Evolutionary conservation across 345 rosid species (phyloP), one percentile per base, ranked within the genome.

Genomic region (Noccaea bulbosa): DNA sequence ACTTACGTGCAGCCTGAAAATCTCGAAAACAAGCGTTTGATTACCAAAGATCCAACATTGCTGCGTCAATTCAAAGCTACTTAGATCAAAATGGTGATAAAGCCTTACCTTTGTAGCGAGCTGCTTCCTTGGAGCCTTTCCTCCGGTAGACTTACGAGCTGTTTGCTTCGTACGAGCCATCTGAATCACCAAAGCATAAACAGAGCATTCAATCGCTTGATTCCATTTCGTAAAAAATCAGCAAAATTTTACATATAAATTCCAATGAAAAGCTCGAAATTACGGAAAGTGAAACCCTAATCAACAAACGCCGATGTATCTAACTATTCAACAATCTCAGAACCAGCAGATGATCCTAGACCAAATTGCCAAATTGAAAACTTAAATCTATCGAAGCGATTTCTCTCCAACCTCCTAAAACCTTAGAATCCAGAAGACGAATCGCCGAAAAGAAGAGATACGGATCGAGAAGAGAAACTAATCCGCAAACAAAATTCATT

Each of bases 1-100:
- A 91, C 80, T 91, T 91, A 37, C 97, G 89, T 0, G 97, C 97
- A 61, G 96, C 97, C 97, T 91, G 27, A 3, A 16, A 11, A 0
- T 11, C 30, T 27, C 30, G 3, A 46, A 20, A 17, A 41, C 22
- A 38, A 0, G 0, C 20, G 45, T 1, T 39, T 5, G 30, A 30
- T 7, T 1, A 55, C 7, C 27, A 14, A 27, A 34, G n/a, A 2
- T 27, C 30, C 8, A 8, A n/a, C 30, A 2, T 27, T 27, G 3
- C 30, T 6, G 38, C 43, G 2, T 5, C 16, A 1, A 6, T 7
- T 12, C 2, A 3, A 58, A 45, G 7, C 9, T 8, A 17, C 15
- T 2, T 4, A 16, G 6, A 24, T 0, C 14, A 17, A 0, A 20
- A 2, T 2, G 1, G 1, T 0, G 1, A 17, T 5, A 6, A 1